Evolutionary conservation across 306 rosid species (phyloP).

Genomic region (Albizia julibrissin): DNA sequence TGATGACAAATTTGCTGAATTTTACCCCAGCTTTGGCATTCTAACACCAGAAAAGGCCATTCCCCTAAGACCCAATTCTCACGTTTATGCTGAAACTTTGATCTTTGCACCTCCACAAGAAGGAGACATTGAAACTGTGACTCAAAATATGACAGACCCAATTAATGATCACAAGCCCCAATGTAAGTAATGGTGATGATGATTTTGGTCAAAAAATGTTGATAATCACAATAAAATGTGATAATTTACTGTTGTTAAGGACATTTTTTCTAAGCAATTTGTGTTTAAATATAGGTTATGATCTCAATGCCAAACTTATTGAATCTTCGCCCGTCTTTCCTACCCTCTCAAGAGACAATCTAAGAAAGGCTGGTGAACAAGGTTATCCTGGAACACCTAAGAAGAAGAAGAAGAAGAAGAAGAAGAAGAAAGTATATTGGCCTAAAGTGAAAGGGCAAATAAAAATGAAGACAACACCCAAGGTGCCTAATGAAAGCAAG

Average conservation of each 20-base stretch:
- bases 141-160: not conserved
- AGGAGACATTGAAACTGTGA: not conserved
- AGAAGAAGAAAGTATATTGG: conserved; percentile 37
- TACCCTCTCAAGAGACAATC: no score
- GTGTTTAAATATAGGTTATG: not conserved
- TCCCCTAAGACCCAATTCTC: not conserved
- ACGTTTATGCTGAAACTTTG: not conserved
- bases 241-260: not conserved
- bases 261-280: not conserved
- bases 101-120: not conserved
- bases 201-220: no score
- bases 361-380: not conserved
- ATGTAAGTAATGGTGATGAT: no score
- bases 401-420: conserved; percentile 27
- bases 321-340: not conserved
- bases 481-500: not conserved
- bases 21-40: not conserved
- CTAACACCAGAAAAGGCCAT: not conserved
- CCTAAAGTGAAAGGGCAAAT: conserved; percentile 41
- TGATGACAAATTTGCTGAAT: not conserved
- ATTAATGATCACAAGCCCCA: no score
- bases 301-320: not conserved
- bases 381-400: not conserved
- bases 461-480: conserved; percentile 1
- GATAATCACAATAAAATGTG: no score